These are phyloP conservation scores for Fusarium torulosum DNA, from an alignment of 2,329 filamentous ascomycete species.

Conservation along the genomic window DNA sequence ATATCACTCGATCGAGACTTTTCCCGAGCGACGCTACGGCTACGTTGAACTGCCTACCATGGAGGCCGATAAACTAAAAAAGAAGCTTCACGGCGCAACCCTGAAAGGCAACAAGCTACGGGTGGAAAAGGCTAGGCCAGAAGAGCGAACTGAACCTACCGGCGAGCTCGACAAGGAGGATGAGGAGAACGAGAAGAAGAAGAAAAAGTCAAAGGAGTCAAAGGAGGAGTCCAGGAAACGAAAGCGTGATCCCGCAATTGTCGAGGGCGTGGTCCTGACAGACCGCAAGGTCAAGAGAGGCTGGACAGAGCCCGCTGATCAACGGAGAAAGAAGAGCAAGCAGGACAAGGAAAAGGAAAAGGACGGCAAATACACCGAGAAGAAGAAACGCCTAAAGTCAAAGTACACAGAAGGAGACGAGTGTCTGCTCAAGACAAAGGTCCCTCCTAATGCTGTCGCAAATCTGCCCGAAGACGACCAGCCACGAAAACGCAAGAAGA, in stretches of 20 bases:
- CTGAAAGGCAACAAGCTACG: conserved; percentile 87
- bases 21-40: conserved; percentile 90
- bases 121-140: conserved; percentile 82
- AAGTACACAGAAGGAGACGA: conserved; percentile 86
- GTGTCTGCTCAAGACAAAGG: conserved; percentile 84
- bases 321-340: conserved; percentile 61
- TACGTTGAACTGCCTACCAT: conserved; percentile 84
- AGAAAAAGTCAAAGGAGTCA: conserved; percentile 53
- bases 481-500: conserved; percentile 71
- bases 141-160: conserved; percentile 54
- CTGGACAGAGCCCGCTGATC: conserved; percentile 79
- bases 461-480: conserved; percentile 58
- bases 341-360: conserved; percentile 60
- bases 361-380: conserved; percentile 66
- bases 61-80: conserved; percentile 91
- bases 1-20: conserved; percentile 87
- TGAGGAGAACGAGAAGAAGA: conserved; percentile 50
- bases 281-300: conserved; percentile 87
- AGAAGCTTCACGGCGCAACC: conserved; percentile 88
- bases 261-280: conserved; percentile 77
- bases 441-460: conserved; percentile 66
- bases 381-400: conserved; percentile 73
- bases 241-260: conserved; percentile 64
- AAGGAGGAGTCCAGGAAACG: conserved; percentile 60
- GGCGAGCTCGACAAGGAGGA: conserved; percentile 51